These are phyloP conservation scores for Magnolia kwangsiensis DNA, from an alignment of 164 flowering plant genomes.

Conservation along the genomic window DNA sequence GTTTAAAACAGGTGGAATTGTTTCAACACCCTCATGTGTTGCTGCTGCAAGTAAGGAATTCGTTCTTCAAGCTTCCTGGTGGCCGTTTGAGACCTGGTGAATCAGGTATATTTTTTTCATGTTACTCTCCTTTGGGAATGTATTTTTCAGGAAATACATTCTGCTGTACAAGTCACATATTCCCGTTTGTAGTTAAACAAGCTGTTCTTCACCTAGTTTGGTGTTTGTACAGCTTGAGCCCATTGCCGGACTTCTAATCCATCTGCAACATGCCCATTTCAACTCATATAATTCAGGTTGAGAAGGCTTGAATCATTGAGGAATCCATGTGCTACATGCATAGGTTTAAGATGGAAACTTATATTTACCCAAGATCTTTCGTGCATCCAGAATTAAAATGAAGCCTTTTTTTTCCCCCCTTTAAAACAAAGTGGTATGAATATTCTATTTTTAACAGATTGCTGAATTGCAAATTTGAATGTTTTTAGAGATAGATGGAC, in stretches of 20 bases:
- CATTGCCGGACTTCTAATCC: background rate
- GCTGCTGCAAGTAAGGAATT: constrained; percentile 65
- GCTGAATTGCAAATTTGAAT: constrained; percentile 1
- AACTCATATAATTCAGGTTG: background rate
- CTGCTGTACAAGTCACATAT: background rate
- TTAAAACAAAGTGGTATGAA: background rate
- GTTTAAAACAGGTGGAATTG: constrained; percentile 58
- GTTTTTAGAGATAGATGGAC: constrained; percentile 52
- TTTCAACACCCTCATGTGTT: constrained; percentile 75
- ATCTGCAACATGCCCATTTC: background rate
- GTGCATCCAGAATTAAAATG: background rate
- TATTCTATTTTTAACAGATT: background rate
- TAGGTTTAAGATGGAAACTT: background rate
- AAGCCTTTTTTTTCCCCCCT: background rate
- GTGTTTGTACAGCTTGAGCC: background rate
- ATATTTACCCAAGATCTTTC: background rate
- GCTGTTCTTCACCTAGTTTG: background rate
- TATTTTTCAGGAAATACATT: background rate
- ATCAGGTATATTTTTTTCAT: constrained; percentile 45
- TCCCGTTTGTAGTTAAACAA: background rate
- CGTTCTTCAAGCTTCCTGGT: constrained; percentile 72
- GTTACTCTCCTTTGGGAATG: background rate
- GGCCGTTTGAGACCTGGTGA: constrained; percentile 73
- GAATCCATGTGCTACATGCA: background rate
- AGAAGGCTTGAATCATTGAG: constrained; percentile 1